Percentiles rank a stretch among this genome's conserved stretches.
These are phyloP conservation scores for Cydonia oblonga DNA, from an alignment of 331 rosid species.

Conservation along the genomic window DNA sequence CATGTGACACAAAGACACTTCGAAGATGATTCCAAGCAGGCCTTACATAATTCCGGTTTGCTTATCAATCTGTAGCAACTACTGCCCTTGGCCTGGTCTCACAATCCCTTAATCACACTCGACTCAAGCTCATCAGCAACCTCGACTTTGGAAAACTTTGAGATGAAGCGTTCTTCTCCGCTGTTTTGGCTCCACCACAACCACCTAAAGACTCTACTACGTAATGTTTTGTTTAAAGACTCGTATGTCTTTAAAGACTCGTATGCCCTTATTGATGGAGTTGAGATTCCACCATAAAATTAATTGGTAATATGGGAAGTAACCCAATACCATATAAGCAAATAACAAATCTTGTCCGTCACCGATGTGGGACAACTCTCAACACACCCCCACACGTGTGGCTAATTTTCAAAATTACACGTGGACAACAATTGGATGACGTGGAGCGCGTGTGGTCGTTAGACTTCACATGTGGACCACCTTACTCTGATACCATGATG, in stretches of 20 bases:
- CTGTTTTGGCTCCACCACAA: neutral
- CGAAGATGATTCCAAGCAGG: neutral
- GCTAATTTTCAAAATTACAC: no score
- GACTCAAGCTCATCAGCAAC: neutral
- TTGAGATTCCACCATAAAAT: no score
- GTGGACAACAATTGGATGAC: no score
- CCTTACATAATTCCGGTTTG: neutral
- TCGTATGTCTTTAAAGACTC: neutral
- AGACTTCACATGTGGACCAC: no score
- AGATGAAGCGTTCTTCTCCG: neutral
- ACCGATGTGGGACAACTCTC: no score
- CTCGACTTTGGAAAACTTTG: neutral
- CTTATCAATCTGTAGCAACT: neutral
- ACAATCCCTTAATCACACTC: neutral
- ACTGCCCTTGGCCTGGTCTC: neutral
- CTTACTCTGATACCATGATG: no score
- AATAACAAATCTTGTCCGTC: no score
- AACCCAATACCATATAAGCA: no score
- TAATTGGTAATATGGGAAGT: no score
- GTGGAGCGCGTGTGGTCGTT: no score
- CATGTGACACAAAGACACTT: neutral
- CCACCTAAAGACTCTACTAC: neutral
- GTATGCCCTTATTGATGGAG: no score
- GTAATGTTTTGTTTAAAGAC: neutral
- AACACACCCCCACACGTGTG: no score